Evolutionary conservation across 202 grass and related monocot species (phyloP).

Genomic region (Brachypodium distachyon): DNA sequence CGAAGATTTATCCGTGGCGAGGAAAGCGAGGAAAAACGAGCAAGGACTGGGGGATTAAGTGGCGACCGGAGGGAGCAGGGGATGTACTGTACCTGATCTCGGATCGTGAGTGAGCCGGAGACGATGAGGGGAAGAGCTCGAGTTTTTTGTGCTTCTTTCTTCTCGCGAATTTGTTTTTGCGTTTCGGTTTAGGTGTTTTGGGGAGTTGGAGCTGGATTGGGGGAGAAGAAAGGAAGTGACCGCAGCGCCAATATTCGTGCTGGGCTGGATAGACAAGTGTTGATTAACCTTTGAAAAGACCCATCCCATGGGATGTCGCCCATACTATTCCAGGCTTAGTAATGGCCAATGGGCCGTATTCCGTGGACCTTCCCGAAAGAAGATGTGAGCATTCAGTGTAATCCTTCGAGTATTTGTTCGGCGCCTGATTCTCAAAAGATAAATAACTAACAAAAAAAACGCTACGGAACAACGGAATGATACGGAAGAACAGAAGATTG

Average conservation of each 20-base stretch:
- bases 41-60: neutral
- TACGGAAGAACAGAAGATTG: too few species aligned
- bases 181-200: neutral
- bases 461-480: too few species aligned
- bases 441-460: too few species aligned
- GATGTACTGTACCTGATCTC: neutral
- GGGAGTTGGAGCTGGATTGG: neutral
- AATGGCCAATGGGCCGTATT: too few species aligned
- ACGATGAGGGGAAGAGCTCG: neutral
- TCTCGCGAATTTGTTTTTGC: neutral
- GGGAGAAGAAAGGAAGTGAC: constrained; percentile 15
- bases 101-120: neutral
- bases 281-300: neutral
- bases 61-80: neutral
- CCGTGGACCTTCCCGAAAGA: too few species aligned
- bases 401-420: too few species aligned
- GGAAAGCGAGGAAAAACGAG: neutral
- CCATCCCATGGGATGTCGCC: too few species aligned
- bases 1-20: neutral
- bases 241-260: neutral
- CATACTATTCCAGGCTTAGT: too few species aligned
- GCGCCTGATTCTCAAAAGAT: too few species aligned
- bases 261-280: neutral
- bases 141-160: neutral
- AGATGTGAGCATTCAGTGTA: too few species aligned